Evolutionary conservation across 441 rosid species (phyloP), one percentile per base, ranked within the genome.

Genomic region (Eruca vesicaria): DNA sequence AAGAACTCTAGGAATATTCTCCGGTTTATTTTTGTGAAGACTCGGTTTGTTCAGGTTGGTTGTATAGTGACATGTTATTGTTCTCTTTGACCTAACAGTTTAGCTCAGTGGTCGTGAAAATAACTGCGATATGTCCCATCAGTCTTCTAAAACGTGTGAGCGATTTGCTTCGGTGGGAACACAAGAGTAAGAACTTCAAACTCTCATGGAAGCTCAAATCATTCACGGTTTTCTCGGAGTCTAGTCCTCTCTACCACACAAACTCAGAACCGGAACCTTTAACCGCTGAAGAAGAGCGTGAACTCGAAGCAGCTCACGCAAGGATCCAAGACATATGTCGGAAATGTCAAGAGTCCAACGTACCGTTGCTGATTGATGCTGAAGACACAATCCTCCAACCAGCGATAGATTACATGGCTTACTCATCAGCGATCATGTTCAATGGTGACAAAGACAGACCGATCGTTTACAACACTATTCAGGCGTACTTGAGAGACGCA

Each of bases 361-460:
- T 94, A 2, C 91, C 89, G 0, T 73, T 94, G 2, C 61, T 81
- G 1, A 72, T 94, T 12, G 97, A 92, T 66, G 98, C 97, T 0
- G 98, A 94, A 86, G 87, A 90, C 81, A 89, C 97, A 0, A 48
- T 79, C 7, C 80, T 89, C 43, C 98, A 92, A 61, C 98, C 98
- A 0, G 90, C 94, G 2, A 92, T 94, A 29, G 98, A 94, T 63
- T 92, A 88, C 91, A 75, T 94, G 67, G 84, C 97, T 0, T 89
- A 89, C 53, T 79, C 86, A 0, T 74, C 94, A 0, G 92, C 96
- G 0, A 73, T 88, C 66, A 5, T 57, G 72, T 79, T 76, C 86
- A 92, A 86, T 73, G 79, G 76, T 16, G 83, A 69, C 16, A 83
- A 75, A 35, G 86, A 79, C 41, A 79, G 82, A 20, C 90, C 94